Evolutionary conservation across 106 monocot species (phyloP).

Genomic region (Phalaenopsis aphrodite): DNA sequence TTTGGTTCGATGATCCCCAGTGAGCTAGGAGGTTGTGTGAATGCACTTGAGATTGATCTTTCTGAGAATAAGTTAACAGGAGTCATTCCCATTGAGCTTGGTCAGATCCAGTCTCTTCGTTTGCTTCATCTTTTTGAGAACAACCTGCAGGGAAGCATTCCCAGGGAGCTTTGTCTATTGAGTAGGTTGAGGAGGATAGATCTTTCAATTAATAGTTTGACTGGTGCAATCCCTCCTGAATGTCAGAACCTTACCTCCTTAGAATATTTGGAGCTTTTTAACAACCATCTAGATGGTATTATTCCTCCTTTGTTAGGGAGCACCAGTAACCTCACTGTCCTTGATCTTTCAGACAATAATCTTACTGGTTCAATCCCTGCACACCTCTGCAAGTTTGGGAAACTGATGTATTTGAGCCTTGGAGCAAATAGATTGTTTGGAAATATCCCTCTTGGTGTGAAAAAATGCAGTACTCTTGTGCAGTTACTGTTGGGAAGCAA

Average conservation of each 20-base stretch:
- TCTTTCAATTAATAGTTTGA: slow-evolving; percentile 65
- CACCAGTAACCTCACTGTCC: slow-evolving; percentile 55
- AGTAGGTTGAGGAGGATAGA: slow-evolving; percentile 43
- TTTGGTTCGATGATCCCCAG: slow-evolving; percentile 44
- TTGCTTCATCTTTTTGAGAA: slow-evolving; percentile 83
- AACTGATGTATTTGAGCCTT: slow-evolving; percentile 58
- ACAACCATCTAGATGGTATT: slow-evolving; percentile 48
- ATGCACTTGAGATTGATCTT: slow-evolving; percentile 59
- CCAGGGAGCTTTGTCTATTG: slow-evolving; percentile 49
- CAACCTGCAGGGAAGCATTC: slow-evolving; percentile 50
- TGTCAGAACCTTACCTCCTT: slow-evolving; percentile 53
- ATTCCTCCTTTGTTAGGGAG: slow-evolving; percentile 67
- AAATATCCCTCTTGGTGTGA: slow-evolving; percentile 68
- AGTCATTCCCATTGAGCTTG: slow-evolving; percentile 51
- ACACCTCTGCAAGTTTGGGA: slow-evolving; percentile 49
- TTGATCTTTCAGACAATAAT: slow-evolving; percentile 61
- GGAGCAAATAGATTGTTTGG: slow-evolving; percentile 54
- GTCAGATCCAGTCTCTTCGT: slow-evolving; percentile 43
- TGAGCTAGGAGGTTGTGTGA: slow-evolving; percentile 44
- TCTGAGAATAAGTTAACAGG: slow-evolving; percentile 69
- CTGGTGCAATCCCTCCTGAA: slow-evolving; percentile 49
- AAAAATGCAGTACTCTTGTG: slow-evolving; percentile 44
- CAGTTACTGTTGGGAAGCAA: slow-evolving; percentile 61
- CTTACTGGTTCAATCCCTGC: slow-evolving; percentile 47
- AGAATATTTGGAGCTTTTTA: slow-evolving; percentile 54